These are phyloP conservation scores for Clausena lansium DNA, from an alignment of 345 rosid genomes.

Conservation along the genomic window DNA sequence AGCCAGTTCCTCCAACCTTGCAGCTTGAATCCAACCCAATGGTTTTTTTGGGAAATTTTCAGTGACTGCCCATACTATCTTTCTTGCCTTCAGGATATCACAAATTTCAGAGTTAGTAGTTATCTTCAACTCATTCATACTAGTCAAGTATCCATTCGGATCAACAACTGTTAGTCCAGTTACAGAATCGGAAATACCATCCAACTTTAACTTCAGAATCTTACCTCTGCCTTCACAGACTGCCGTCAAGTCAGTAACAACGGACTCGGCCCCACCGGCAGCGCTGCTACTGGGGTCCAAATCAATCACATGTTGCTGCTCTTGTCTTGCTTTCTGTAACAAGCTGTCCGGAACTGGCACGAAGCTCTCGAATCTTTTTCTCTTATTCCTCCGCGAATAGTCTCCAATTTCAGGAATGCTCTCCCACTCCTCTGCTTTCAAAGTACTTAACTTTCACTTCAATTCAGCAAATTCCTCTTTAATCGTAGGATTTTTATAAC, in stretches of 20 bases:
- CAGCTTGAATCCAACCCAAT: conserved; percentile 92
- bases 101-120: conserved; percentile 91
- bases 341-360: conserved; percentile 87
- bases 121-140: conserved; percentile 86
- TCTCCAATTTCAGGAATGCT: conserved; percentile 95
- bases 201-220: conserved; percentile 79
- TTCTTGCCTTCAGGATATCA: conserved; percentile 85
- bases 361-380: conserved; percentile 86
- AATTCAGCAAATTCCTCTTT: conserved; percentile 91
- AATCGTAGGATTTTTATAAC: conserved; percentile 86
- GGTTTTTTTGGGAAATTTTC: conserved; percentile 89
- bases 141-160: conserved; percentile 87
- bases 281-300: conserved; percentile 85
- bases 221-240: conserved; percentile 97
- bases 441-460: conserved; percentile 69
- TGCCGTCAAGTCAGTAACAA: conserved; percentile 86
- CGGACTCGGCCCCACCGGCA: conserved; percentile 78
- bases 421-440: conserved; percentile 80
- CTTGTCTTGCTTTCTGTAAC: conserved; percentile 90
- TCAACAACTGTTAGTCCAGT: conserved; percentile 87
- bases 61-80: conserved; percentile 74
- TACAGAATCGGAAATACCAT: conserved; percentile 81
- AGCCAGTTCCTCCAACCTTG: conserved; percentile 94
- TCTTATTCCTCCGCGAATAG: conserved; percentile 78
- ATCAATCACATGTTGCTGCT: conserved; percentile 84